Conservation (phyloP, 2,329 filamentous ascomycete species). For the Alternaria triticimaculans region DNA sequence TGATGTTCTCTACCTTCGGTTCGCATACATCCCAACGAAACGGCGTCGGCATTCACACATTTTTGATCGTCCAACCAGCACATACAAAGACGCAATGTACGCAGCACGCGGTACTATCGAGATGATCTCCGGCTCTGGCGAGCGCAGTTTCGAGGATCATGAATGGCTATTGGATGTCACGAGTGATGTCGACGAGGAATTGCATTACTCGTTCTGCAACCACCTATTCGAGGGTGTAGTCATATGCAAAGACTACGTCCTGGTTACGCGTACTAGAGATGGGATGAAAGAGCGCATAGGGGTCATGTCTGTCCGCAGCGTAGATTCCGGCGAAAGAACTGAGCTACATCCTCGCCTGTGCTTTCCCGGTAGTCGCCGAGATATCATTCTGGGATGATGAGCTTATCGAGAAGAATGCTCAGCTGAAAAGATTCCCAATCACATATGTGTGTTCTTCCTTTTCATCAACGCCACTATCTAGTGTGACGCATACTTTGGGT, state of each 20-base stretch:
- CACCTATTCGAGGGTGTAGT: background rate
- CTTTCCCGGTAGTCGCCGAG: background rate
- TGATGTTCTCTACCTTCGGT: background rate
- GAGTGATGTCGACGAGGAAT: background rate
- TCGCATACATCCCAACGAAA: background rate
- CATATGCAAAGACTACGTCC: background rate
- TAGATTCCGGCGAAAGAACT: background rate
- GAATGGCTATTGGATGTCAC: background rate
- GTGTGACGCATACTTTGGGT: background rate
- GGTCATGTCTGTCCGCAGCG: background rate
- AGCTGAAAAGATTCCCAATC: background rate
- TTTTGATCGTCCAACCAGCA: background rate
- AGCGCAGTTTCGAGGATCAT: background rate
- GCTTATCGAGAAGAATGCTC: background rate
- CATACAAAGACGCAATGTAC: background rate
- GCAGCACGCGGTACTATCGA: background rate
- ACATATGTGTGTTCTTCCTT: background rate
- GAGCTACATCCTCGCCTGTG: background rate
- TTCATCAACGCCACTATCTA: background rate
- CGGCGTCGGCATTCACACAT: background rate
- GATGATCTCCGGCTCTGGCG: background rate
- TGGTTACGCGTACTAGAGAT: background rate
- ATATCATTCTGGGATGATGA: background rate
- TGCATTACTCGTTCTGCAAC: background rate
- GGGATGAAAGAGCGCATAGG: background rate